phyloP scores from a whole-genome alignment of 371 early-diverging fungal species.

The Encephalitozoon cuniculi region DNA sequence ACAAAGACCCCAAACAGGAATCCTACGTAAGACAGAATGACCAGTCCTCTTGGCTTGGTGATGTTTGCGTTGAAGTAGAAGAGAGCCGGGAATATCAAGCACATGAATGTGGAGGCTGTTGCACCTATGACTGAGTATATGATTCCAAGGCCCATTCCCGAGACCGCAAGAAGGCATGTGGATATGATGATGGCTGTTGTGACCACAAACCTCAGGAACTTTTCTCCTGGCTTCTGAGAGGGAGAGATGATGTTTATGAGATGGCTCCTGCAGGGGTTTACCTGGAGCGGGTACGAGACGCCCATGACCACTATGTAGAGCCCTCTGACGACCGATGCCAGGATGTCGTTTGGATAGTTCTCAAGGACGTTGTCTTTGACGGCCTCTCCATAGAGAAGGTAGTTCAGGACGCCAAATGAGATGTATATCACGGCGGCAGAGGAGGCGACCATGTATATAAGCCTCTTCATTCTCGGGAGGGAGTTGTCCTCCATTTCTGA shows the following conservation, averaged over 20 bases:
- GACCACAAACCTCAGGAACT: constrained; percentile 18
- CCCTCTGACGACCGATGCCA: constrained; percentile 66
- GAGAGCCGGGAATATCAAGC: constrained; percentile 86
- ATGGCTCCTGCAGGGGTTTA: constrained; percentile 82
- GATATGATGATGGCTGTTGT: constrained; percentile 47
- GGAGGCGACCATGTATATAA: constrained; percentile 63
- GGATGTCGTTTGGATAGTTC: constrained; percentile 49
- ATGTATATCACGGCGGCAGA: constrained; percentile 74
- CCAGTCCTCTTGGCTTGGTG: constrained; percentile 17
- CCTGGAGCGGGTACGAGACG: constrained; percentile 89
- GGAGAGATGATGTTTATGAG: constrained; percentile 68
- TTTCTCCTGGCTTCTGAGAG: not conserved
- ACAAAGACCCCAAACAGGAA: constrained; percentile 52
- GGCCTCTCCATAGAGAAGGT: constrained; percentile 78
- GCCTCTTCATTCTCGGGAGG: constrained; percentile 35
- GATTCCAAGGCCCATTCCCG: constrained; percentile 58
- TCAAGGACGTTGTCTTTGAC: constrained; percentile 76
- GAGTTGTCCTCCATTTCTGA: constrained; percentile 52
- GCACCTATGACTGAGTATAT: constrained; percentile 86
- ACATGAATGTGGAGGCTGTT: constrained; percentile 88
- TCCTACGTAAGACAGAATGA: constrained; percentile 22
- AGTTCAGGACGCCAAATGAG: constrained; percentile 77
- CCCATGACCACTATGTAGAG: constrained; percentile 79
- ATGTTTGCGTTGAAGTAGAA: constrained; percentile 67
- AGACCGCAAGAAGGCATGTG: constrained; percentile 44